phyloP scores from a whole-genome alignment of 768 basidiomycete species.

The Naganishia vishniacii region DNA sequence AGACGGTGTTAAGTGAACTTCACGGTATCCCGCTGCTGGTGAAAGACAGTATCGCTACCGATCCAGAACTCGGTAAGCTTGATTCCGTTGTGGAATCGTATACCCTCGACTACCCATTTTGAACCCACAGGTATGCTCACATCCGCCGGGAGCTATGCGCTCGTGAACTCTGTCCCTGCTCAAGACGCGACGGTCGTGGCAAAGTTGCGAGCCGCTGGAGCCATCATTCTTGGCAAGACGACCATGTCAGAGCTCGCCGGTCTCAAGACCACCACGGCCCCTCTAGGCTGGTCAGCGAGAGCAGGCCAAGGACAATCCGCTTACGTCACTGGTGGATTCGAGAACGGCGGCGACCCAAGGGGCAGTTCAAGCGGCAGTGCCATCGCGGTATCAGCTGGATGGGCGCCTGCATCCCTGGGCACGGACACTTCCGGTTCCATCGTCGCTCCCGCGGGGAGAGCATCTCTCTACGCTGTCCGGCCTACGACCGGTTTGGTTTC shows the following conservation, averaged over 20 bases:
- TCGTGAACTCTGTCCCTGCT: slow-evolving; percentile 3
- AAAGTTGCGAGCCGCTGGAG: slow-evolving; percentile 21
- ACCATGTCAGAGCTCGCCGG: slow-evolving; percentile 12
- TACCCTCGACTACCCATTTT: background rate
- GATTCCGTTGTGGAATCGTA: too few relatives aligned
- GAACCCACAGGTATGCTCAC: background rate
- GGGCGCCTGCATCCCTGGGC: background rate
- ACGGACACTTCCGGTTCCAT: background rate
- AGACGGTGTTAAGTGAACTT: background rate
- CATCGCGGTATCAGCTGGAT: background rate
- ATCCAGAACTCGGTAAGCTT: background rate
- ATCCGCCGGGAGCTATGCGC: background rate
- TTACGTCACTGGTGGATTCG: background rate
- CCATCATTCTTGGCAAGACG: slow-evolving; percentile 25
- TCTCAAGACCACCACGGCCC: background rate
- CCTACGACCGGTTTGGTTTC: slow-evolving; percentile 8
- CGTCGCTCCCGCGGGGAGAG: background rate
- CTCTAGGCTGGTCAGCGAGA: background rate
- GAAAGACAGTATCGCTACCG: slow-evolving; percentile 6
- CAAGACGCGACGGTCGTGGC: slow-evolving; percentile 24
- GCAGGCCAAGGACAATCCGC: background rate
- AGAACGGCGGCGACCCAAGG: background rate
- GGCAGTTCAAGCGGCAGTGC: slow-evolving; percentile 6
- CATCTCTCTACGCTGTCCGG: background rate
- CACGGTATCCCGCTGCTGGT: slow-evolving; percentile 7